These are phyloP conservation scores for Hypoxylon sp. DNA, from an alignment of 2,329 filamentous ascomycete species.

Conservation along the genomic window DNA sequence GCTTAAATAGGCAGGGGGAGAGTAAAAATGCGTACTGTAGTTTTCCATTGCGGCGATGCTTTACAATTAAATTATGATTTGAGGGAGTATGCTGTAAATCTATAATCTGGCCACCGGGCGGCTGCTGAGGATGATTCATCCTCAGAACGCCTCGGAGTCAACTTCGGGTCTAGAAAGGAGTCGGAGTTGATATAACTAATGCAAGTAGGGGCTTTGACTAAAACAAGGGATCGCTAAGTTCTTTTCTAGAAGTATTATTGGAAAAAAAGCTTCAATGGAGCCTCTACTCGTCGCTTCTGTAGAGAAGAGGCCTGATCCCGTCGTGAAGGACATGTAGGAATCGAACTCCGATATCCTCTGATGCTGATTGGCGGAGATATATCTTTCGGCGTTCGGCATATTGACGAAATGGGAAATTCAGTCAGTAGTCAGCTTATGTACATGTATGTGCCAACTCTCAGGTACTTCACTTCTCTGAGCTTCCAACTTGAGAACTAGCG, in stretches of 20 bases:
- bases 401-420: conserved; percentile 26
- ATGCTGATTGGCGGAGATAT: conserved; percentile 39
- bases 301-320: not conserved
- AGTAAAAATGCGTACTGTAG: conserved; percentile 50
- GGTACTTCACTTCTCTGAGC: not conserved
- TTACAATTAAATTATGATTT: conserved; percentile 49
- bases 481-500: not conserved
- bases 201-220: not conserved
- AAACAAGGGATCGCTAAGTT: conserved; percentile 4
- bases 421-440: conserved; percentile 25
- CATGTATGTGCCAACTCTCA: no score
- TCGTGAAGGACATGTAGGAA: not conserved
- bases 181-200: conserved; percentile 36
- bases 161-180: conserved; percentile 7
- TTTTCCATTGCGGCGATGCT: conserved; percentile 57
- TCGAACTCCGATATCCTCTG: conserved; percentile 41
- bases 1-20: conserved; percentile 7
- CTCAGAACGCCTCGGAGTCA: conserved; percentile 24
- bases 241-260: not conserved
- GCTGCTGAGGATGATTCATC: conserved; percentile 45
- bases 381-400: conserved; percentile 43
- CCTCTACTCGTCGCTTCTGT: not conserved
- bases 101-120: conserved; percentile 51
- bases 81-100: conserved; percentile 46
- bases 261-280: not conserved